Evolutionary conservation across 208 protist genomes (phyloP).

Genomic region (Leishmania turanica): DNA sequence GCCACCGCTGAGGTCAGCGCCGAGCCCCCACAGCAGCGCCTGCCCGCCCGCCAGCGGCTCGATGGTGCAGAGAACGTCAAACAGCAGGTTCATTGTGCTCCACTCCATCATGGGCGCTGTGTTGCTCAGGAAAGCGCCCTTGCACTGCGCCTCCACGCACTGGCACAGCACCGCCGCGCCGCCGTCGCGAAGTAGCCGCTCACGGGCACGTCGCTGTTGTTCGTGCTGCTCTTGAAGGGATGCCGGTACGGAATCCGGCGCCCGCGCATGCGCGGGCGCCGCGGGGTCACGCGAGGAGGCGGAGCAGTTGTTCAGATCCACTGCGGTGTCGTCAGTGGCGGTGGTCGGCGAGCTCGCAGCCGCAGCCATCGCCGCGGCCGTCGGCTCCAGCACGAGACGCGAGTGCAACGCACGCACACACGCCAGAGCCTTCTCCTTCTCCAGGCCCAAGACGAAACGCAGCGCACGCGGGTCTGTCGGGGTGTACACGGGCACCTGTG

Average conservation of each 20-base stretch:
- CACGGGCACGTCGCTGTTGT: slow-evolving; percentile 37
- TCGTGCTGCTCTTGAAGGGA: slow-evolving; percentile 3
- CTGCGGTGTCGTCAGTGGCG: neutral
- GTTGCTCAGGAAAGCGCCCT: slow-evolving; percentile 41
- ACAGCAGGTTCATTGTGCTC: slow-evolving; percentile 47
- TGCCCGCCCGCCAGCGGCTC: slow-evolving; percentile 19
- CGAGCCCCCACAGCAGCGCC: slow-evolving; percentile 26
- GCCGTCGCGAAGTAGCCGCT: slow-evolving; percentile 56
- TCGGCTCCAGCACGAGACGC: slow-evolving; percentile 6
- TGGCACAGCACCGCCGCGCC: slow-evolving; percentile 38
- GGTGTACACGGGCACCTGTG: slow-evolving; percentile 51
- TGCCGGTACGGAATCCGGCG: neutral
- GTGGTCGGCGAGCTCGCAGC: neutral
- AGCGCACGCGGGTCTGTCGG: slow-evolving; percentile 66
- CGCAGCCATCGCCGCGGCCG: neutral
- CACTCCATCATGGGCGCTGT: slow-evolving; percentile 50
- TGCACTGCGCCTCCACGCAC: slow-evolving; percentile 38
- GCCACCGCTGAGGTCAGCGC: neutral
- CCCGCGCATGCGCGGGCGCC: neutral
- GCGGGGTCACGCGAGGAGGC: neutral
- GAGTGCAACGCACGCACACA: slow-evolving; percentile 59
- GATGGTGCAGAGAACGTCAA: slow-evolving; percentile 48
- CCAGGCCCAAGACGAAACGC: slow-evolving; percentile 44
- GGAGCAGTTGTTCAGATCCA: neutral
- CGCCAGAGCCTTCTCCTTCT: slow-evolving; percentile 32